phyloP scores from a whole-genome alignment of 140 eudicot genomes.

The Cichorium intybus region DNA sequence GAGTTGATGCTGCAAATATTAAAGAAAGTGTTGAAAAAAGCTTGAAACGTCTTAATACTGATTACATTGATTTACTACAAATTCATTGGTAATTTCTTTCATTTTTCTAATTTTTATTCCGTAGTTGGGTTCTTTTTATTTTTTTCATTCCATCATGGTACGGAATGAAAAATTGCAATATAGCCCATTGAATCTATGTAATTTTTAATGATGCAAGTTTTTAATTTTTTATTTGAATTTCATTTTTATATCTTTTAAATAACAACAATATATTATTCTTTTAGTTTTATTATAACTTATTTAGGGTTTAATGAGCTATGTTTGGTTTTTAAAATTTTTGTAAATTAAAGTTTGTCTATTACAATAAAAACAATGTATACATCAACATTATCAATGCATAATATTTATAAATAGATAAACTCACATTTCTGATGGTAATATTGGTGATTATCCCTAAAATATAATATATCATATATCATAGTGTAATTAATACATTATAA shows the following conservation, averaged over 20 bases:
- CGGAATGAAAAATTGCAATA: background rate
- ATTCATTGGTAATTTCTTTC: conserved; percentile 75
- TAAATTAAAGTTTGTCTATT: background rate
- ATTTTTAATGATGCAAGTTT: background rate
- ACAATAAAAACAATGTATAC: background rate
- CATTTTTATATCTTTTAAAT: too few relatives aligned
- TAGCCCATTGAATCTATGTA: background rate
- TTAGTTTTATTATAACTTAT: too few relatives aligned
- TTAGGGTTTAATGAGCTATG: background rate
- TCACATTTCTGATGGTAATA: too few relatives aligned
- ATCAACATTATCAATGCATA: too few relatives aligned
- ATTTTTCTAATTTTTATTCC: too few relatives aligned
- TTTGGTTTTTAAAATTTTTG: too few relatives aligned
- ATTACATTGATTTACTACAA: conserved; percentile 90
- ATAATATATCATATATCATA: background rate
- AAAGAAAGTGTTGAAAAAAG: conserved; percentile 98
- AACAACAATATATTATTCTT: too few relatives aligned
- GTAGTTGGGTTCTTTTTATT: background rate
- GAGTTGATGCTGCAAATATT: conserved; percentile 96
- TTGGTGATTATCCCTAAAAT: too few relatives aligned
- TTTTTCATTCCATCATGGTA: background rate
- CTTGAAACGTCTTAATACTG: conserved; percentile 83
- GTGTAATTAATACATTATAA: background rate
- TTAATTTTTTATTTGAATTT: too few relatives aligned
- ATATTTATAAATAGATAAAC: too few relatives aligned